Base-by-base conservation (phyloP, 208 protist species). In the Trypanosoma conorhini region DNA sequence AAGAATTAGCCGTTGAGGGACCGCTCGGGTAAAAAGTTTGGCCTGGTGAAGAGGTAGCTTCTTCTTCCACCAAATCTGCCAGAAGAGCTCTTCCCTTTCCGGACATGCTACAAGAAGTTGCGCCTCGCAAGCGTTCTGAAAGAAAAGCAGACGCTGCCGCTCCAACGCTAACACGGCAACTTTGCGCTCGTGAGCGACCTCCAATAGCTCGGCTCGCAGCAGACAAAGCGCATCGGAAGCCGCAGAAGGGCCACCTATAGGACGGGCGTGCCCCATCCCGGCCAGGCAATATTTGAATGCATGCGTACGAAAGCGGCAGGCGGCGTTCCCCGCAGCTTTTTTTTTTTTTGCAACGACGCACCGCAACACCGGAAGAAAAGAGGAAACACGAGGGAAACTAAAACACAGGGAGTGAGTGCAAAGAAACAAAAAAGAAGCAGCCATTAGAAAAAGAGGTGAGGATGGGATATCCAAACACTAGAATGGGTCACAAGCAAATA, bases 131-230 rank as follows among this genome's bases (percentile, higher is more conserved):
- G 54, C 33, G 0, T 40, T 9, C 10, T 40, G 15, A 21, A 62
- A 54, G 35, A 70, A 62, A 19, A 19, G 17, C 5, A 56, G 26
- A 21, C 65, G 65, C 24, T 70, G n/a, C 40, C 0, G 48, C 24
- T 74, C 59, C 7, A 63, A n/a, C 52, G 64, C 59, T 35, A 69
- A 67, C 1, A 74, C 24, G 19, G 46, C 60, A 26, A 28, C 44
- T 38, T 79, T 73, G 42, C 73, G 50, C 17, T 13, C 35, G 21
- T 31, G 31, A 19, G 24, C 26, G 0, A n/a, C 38, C n/a, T 33
- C 42, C 63, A 66, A 63, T 40, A 62, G 63, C 15, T 56, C 40
- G 46, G 52, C 7, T 19, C 22, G 63, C 19, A 51, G 8, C 62
- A 28, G n/a, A 2, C n/a, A 19, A 12, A 60, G 19, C 38, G 61